Evolutionary conservation across 176 grass and related monocot species (phyloP).

Genomic region (Avena sativa): DNA sequence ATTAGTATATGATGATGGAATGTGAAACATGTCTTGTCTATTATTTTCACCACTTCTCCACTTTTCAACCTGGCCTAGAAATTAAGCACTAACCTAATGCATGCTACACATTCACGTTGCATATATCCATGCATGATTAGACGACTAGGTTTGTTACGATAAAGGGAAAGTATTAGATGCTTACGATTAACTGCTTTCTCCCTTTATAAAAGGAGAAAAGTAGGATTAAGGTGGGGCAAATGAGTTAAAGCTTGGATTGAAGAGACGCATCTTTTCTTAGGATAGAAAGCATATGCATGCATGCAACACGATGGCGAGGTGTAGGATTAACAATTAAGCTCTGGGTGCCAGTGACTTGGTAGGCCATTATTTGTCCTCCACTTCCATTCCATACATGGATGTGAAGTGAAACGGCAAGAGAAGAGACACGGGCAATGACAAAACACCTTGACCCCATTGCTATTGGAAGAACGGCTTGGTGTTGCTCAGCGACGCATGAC

Average conservation of each 20-base stretch:
- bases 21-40: conserved; percentile 15
- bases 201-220: conserved; percentile 17
- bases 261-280: neutral
- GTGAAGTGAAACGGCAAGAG: conserved; percentile 1
- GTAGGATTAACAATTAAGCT: neutral
- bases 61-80: conserved; percentile 26
- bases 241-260: neutral
- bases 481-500: neutral
- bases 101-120: conserved; percentile 30
- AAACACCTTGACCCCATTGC: conserved; percentile 2
- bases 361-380: neutral
- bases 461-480: neutral
- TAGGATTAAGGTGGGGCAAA: conserved; percentile 16
- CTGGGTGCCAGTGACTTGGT: neutral
- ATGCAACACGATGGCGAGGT: conserved; percentile 13
- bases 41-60: neutral
- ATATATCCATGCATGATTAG: conserved; percentile 31
- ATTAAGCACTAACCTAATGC: conserved; percentile 18
- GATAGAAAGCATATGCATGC: conserved; percentile 36
- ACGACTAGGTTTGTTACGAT: conserved; percentile 6
- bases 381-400: conserved; percentile 20
- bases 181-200: neutral
- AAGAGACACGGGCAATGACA: neutral
- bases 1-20: neutral
- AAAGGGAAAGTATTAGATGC: conserved; percentile 33